Percentiles rank a stretch among this genome's conserved stretches.
These are phyloP conservation scores for Ilyonectria robusta DNA, from an alignment of 2,329 filamentous ascomycete species.

Conservation along the genomic window DNA sequence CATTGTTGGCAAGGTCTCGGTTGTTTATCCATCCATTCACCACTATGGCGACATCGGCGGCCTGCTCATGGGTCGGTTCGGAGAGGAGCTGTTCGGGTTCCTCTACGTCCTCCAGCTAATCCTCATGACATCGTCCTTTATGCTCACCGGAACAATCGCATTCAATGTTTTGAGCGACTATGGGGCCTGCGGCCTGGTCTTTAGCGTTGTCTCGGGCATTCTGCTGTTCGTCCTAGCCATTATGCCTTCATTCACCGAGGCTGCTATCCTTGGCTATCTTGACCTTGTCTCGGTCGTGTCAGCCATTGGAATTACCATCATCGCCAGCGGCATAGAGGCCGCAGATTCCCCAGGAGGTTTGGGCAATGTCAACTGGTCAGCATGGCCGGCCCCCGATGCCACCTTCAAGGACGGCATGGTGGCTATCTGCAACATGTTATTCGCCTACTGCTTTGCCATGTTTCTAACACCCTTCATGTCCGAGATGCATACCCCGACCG, in stretches of 20 bases:
- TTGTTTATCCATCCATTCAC: conserved; percentile 64
- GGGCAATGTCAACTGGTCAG: conserved; percentile 46
- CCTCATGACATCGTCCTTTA: conserved; percentile 76
- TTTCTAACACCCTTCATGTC: conserved; percentile 60
- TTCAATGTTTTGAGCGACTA: conserved; percentile 72
- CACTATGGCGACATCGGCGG: conserved; percentile 75
- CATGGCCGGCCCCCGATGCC: conserved; percentile 54
- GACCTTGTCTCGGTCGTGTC: conserved; percentile 50
- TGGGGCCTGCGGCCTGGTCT: conserved; percentile 55
- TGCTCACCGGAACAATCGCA: conserved; percentile 75
- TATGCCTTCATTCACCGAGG: conserved; percentile 55
- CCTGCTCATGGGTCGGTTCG: conserved; percentile 68
- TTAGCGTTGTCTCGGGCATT: conserved; percentile 53
- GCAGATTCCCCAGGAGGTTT: conserved; percentile 5
- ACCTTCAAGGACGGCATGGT: conserved; percentile 66
- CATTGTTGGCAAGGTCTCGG: conserved; percentile 55
- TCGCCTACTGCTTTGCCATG: conserved; percentile 69
- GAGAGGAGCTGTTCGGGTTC: conserved; percentile 69
- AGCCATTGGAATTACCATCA: conserved; percentile 73
- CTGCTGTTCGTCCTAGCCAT: conserved; percentile 55
- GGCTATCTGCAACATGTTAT: conserved; percentile 73
- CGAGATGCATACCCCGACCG: conserved; percentile 58
- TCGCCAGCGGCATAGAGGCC: conserved; percentile 65
- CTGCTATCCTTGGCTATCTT: neutral
- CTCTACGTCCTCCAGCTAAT: conserved; percentile 72